phyloP scores from a whole-genome alignment of 257 asterid species.

The Craterostigma plantagineum region DNA sequence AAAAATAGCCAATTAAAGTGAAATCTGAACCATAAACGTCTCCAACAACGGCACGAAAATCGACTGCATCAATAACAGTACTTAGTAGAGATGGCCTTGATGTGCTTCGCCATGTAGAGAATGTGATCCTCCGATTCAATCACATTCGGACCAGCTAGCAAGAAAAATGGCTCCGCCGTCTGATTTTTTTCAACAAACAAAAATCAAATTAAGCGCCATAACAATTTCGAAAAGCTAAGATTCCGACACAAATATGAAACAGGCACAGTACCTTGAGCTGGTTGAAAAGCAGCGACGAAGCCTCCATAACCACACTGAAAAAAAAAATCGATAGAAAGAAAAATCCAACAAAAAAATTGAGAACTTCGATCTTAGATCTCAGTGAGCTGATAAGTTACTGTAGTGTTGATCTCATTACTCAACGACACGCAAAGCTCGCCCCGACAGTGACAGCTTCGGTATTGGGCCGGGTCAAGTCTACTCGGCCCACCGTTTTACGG shows the following conservation, averaged over 20 bases:
- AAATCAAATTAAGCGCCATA: not conserved
- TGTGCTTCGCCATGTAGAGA: conserved; percentile 46
- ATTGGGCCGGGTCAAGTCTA: too few species aligned
- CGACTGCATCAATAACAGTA: conserved; percentile 3
- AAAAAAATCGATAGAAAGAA: too few species aligned
- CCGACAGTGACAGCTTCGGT: too few species aligned
- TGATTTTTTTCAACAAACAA: conserved; percentile 10
- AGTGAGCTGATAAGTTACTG: too few species aligned
- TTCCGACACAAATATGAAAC: not conserved
- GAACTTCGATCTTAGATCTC: too few species aligned
- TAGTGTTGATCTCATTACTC: too few species aligned
- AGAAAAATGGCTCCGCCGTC: conserved; percentile 75
- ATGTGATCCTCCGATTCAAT: conserved; percentile 81
- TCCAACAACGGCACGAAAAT: too few species aligned
- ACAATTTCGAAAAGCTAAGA: not conserved
- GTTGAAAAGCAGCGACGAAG: conserved; percentile 44
- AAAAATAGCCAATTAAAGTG: not conserved
- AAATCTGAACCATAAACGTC: not conserved
- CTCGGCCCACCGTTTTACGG: too few species aligned
- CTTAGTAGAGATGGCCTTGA: conserved; percentile 37
- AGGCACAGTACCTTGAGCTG: conserved; percentile 46
- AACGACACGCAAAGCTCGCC: too few species aligned
- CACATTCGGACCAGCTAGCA: conserved; percentile 91
- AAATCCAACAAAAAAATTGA: too few species aligned
- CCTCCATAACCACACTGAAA: conserved; percentile 28